Conservation (phyloP, 192 early-diverging fungal species). For the Coemansia sp. region DNA sequence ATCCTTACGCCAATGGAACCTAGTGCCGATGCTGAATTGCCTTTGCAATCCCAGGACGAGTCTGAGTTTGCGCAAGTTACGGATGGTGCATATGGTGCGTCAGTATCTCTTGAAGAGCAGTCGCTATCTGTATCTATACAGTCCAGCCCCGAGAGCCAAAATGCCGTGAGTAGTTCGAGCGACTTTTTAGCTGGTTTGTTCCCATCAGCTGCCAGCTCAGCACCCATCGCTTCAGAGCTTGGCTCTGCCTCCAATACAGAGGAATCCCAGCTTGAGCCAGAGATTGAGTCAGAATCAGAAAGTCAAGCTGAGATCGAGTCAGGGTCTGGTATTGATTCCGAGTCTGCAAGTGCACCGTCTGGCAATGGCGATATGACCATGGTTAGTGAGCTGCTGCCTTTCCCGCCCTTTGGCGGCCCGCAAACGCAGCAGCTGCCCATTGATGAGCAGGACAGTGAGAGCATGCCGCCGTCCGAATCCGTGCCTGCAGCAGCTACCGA, state of each 20-base stretch:
- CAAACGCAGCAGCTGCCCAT: conserved; percentile 22
- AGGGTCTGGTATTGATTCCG: too few species aligned
- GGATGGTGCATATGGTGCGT: conserved; percentile 5
- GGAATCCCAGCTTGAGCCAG: background rate
- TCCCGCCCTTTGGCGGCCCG: conserved; percentile 41
- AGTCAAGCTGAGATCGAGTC: too few species aligned
- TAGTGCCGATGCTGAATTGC: background rate
- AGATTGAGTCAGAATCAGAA: background rate
- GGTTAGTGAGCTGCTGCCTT: conserved; percentile 37
- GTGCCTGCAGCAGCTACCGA: background rate
- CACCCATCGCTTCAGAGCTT: background rate
- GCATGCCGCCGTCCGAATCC: conserved; percentile 1
- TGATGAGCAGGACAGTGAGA: conserved; percentile 3
- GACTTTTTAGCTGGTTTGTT: conserved; percentile 1
- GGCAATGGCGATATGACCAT: conserved; percentile 27
- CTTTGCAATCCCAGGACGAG: background rate
- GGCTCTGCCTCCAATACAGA: background rate
- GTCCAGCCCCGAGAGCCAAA: background rate
- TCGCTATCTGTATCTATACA: conserved; percentile 3
- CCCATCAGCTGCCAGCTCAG: conserved; percentile 9
- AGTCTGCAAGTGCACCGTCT: background rate
- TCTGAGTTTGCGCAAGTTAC: background rate
- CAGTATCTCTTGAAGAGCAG: conserved; percentile 15
- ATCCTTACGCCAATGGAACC: background rate
- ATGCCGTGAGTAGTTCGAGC: background rate